These are phyloP conservation scores for Irpex sp. DNA, from an alignment of 1,284 basidiomycete genomes.

Conservation along the genomic window DNA sequence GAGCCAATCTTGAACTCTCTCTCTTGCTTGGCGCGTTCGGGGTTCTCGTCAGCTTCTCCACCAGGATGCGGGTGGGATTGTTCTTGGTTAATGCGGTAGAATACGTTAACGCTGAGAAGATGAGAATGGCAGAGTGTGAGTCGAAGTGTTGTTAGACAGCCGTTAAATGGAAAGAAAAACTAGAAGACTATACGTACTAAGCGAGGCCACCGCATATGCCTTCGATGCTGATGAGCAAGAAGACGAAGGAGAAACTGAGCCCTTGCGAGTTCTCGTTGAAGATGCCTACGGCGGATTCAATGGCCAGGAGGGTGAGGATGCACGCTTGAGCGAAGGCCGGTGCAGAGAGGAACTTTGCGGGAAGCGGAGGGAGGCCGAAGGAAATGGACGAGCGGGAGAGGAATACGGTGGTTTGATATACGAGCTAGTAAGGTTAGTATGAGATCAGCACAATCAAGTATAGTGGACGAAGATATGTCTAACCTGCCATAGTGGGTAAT, in stretches of 20 bases:
- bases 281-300: slow-evolving; percentile 69
- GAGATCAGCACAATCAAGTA: not conserved
- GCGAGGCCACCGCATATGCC: slow-evolving; percentile 89
- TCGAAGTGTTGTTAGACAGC: not conserved
- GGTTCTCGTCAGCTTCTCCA: slow-evolving; percentile 32
- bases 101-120: slow-evolving; percentile 73
- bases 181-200: slow-evolving; percentile 57
- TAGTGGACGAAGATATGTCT: slow-evolving; percentile 15
- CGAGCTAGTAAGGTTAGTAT: slow-evolving; percentile 41
- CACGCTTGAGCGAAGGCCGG: slow-evolving; percentile 70
- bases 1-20: slow-evolving; percentile 89
- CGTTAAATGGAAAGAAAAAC: not conserved
- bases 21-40: slow-evolving; percentile 64
- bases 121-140: not conserved
- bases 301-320: slow-evolving; percentile 56
- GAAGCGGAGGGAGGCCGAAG: slow-evolving; percentile 82
- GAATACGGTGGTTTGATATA: slow-evolving; percentile 94
- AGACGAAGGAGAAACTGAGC: slow-evolving; percentile 62
- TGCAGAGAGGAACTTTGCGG: slow-evolving; percentile 62
- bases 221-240: slow-evolving; percentile 78
- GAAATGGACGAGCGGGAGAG: slow-evolving; percentile 92
- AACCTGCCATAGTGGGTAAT: slow-evolving; percentile 93
- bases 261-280: slow-evolving; percentile 50
- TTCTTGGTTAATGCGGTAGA: slow-evolving; percentile 82
- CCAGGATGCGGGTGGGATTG: slow-evolving; percentile 34